These are phyloP conservation scores for Heliocybe sulcata DNA, from an alignment of 1,284 basidiomycete species.

Conservation along the genomic window DNA sequence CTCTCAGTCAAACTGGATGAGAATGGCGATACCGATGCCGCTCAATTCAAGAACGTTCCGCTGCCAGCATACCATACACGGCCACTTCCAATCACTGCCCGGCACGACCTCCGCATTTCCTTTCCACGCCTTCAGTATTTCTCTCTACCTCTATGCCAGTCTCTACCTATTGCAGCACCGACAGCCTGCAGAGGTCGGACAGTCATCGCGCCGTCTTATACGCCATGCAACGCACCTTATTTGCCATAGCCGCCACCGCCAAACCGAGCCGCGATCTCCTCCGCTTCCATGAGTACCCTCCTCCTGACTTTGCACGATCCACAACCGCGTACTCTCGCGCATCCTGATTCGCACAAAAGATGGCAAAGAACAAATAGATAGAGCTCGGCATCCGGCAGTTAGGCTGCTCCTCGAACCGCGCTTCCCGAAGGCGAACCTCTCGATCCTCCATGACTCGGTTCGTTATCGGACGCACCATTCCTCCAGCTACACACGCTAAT, in stretches of 20 bases:
- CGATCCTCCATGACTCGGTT: background rate
- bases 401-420: background rate
- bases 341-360: too few relatives aligned
- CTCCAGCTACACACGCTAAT: background rate
- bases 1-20: background rate
- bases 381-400: background rate
- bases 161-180: background rate
- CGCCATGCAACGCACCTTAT: background rate
- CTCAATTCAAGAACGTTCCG: background rate
- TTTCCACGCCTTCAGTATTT: background rate
- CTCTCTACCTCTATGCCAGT: background rate
- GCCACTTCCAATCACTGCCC: background rate
- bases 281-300: too few relatives aligned
- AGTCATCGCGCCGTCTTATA: background rate
- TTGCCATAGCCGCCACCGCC: too few relatives aligned
- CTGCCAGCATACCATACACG: background rate
- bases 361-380: too few relatives aligned
- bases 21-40: background rate
- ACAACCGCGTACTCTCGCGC: too few relatives aligned
- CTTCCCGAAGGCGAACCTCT: background rate
- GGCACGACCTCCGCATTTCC: background rate
- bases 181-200: background rate
- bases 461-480: background rate
- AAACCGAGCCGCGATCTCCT: too few relatives aligned
- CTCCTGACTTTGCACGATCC: too few relatives aligned